Evolutionary conservation across 768 basidiomycete genomes (phyloP).

Genomic region (Solioccasus polychromus): DNA sequence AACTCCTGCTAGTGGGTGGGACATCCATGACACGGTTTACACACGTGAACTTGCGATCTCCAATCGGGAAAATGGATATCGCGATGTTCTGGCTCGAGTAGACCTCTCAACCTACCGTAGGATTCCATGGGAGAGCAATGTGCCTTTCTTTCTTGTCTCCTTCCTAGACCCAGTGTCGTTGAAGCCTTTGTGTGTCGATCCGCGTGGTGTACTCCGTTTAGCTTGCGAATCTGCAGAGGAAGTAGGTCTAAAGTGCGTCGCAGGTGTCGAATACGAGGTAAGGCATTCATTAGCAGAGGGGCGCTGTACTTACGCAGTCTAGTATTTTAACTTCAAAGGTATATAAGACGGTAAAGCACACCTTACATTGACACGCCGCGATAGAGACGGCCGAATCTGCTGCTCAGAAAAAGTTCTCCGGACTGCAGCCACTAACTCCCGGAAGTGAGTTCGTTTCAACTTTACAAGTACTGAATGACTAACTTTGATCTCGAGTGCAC

Average conservation of each 20-base stretch:
- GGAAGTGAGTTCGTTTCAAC: constrained; percentile 65
- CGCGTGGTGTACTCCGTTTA: constrained; percentile 73
- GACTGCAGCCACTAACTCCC: constrained; percentile 79
- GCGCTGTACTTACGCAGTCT: constrained; percentile 5
- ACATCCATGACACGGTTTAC: constrained; percentile 88
- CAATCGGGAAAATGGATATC: constrained; percentile 89
- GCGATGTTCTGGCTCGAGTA: constrained; percentile 81
- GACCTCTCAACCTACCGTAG: constrained; percentile 86
- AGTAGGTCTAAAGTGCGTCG: constrained; percentile 59
- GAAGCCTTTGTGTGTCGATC: constrained; percentile 76
- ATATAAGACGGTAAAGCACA: background rate
- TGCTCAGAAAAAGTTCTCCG: constrained; percentile 73
- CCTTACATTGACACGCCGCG: constrained; percentile 9
- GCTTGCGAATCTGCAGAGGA: constrained; percentile 49
- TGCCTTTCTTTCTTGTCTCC: constrained; percentile 90
- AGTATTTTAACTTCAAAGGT: constrained; percentile 95
- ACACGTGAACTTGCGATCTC: constrained; percentile 84
- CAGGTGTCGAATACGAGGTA: constrained; percentile 95
- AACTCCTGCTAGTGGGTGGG: constrained; percentile 65
- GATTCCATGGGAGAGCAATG: constrained; percentile 88
- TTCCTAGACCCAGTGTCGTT: constrained; percentile 87
- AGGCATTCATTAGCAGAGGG: constrained; percentile 2
- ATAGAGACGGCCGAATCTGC: constrained; percentile 77
- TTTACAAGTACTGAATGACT: constrained; percentile 3
- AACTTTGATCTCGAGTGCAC: constrained; percentile 68